Conservation (phyloP, 1,284 basidiomycete genomes). For the Austroboletus novae-zelandiae region DNA sequence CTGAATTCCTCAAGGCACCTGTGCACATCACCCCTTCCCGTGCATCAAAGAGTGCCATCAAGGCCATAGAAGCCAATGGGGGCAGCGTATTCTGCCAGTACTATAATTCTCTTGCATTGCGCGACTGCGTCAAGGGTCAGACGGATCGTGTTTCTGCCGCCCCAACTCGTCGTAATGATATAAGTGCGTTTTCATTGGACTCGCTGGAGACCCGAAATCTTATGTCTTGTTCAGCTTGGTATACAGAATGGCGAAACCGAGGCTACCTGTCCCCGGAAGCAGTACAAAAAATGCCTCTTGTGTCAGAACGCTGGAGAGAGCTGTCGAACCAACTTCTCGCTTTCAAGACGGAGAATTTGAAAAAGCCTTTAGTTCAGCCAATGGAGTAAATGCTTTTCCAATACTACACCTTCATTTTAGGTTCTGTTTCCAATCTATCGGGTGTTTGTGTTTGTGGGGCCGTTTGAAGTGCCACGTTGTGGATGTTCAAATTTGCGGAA, state of each 20-base stretch:
- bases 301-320: slow-evolving; percentile 65
- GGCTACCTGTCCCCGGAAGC: slow-evolving; percentile 68
- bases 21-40: slow-evolving; percentile 84
- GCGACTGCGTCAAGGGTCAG: slow-evolving; percentile 75
- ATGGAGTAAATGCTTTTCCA: slow-evolving; percentile 16
- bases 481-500: too few species aligned
- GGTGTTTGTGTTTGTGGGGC: slow-evolving; percentile 49
- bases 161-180: slow-evolving; percentile 83
- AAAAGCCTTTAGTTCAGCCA: slow-evolving; percentile 34
- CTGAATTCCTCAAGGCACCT: slow-evolving; percentile 65
- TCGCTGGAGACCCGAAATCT: slow-evolving; percentile 2
- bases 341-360: slow-evolving; percentile 58
- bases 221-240: slow-evolving; percentile 56
- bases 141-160: slow-evolving; percentile 70
- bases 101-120: slow-evolving; percentile 85
- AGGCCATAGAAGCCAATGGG: slow-evolving; percentile 78
- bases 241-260: slow-evolving; percentile 68
- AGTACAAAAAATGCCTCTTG: slow-evolving; percentile 57
- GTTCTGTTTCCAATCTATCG: slow-evolving; percentile 46
- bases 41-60: slow-evolving; percentile 84
- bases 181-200: slow-evolving; percentile 51
- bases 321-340: slow-evolving; percentile 58
- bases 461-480: too few species aligned
- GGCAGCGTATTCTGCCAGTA: slow-evolving; percentile 90
- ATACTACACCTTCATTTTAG: slow-evolving; percentile 15